phyloP scores from a whole-genome alignment of 345 rosid species.

The Zanthoxylum bungeanum region DNA sequence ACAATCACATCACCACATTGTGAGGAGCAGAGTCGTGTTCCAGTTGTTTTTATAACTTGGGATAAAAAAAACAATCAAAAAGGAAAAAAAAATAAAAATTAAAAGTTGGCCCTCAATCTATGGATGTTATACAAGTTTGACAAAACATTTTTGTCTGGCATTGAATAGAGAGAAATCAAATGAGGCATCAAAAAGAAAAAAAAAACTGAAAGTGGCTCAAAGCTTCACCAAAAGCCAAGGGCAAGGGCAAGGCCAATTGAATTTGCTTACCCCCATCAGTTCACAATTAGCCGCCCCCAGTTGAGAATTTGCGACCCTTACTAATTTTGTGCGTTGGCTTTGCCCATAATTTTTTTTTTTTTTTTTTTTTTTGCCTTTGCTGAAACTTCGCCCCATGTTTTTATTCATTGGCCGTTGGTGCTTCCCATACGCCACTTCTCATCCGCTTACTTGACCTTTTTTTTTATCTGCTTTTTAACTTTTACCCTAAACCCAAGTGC shows the following conservation, averaged over 20 bases:
- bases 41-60: background rate
- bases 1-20: slow-evolving; percentile 19
- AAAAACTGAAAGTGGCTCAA: slow-evolving; percentile 38
- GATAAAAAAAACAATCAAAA: background rate
- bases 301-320: slow-evolving; percentile 27
- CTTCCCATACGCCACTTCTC: slow-evolving; percentile 64
- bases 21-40: slow-evolving; percentile 20
- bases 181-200: background rate
- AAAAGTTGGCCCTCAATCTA: slow-evolving; percentile 19
- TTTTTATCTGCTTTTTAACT: background rate
- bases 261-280: slow-evolving; percentile 16
- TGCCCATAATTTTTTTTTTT: background rate
- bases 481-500: background rate
- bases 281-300: slow-evolving; percentile 37
- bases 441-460: background rate
- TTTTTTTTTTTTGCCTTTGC: background rate
- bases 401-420: slow-evolving; percentile 44
- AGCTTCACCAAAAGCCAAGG: slow-evolving; percentile 52
- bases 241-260: slow-evolving; percentile 20
- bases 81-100: background rate
- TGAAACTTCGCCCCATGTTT: slow-evolving; percentile 32
- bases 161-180: slow-evolving; percentile 21
- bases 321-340: slow-evolving; percentile 12
- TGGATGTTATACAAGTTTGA: slow-evolving; percentile 18
- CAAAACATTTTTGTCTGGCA: slow-evolving; percentile 14